Base-by-base conservation (phyloP, 805 yeast genomes). In the Myxozyma melibiosi region DNA sequence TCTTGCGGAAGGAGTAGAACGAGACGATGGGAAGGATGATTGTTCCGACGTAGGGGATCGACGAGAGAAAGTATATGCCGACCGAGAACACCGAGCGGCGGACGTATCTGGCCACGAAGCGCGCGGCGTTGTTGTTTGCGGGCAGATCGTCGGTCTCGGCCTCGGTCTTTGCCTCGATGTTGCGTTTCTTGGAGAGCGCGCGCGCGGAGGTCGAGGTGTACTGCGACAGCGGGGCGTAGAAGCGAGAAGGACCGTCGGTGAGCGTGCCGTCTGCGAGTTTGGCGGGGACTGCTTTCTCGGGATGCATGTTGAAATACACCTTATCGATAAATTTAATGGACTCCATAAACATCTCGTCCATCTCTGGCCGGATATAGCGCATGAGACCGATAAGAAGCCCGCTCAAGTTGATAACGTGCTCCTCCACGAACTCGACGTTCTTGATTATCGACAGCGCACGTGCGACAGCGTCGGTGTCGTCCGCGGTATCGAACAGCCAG, bases 31-130 rank as follows among this genome's bases (percentile, higher is more conserved):
- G 79, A 14, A 80, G 65, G 3, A 78, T 70, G 18, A 78, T 55
- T 2, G 70, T 53, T 1, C 83, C 83, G 14, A 78, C 55, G 24
- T 69, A 67, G 0, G 85, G 83, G 5, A 76, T 53, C 52, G 67
- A 66, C 7, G 78, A 69, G n/a, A 75, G 54, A 2, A 68, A 27
- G 53, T 71, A 76, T 13, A 78, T 57, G 8, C 66, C 61, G 16
- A 75, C 51, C 28, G 75, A 74, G 41, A 66, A 49, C 5, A 57
- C 60, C 3, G 75, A 49, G 30, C 68, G 70, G 28, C 61, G 58
- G 1, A 67, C 13, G 58, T 73, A 74, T 24, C 72, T 56, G 6
- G 56, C 54, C 4, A 70, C 51, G 51, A 72, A 71, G 5, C 55
- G 62, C 13, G 58, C 55, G 3, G 61, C 58, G 22, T 59, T 44